phyloP scores from a whole-genome alignment of 1,284 basidiomycete genomes.

The Papiliotrema terrestris region DNA sequence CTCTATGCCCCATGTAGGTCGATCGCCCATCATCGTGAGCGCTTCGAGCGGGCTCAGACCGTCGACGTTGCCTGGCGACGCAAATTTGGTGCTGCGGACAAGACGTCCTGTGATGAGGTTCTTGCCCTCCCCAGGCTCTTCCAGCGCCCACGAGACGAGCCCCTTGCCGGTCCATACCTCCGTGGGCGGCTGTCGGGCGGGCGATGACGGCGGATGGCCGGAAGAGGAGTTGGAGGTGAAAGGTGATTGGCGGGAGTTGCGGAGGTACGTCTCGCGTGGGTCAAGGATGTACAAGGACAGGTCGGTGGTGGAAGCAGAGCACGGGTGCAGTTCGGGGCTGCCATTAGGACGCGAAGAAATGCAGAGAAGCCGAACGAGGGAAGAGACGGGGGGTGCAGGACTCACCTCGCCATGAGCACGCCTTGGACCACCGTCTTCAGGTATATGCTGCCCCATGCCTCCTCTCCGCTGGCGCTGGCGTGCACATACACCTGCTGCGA shows the following conservation, averaged over 20 bases:
- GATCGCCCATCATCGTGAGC: slow-evolving; percentile 18
- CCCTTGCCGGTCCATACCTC: slow-evolving; percentile 46
- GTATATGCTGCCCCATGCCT: slow-evolving; percentile 44
- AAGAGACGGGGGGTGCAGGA: background rate
- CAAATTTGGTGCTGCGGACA: slow-evolving; percentile 17
- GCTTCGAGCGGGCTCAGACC: slow-evolving; percentile 32
- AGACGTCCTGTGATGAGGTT: slow-evolving; percentile 44
- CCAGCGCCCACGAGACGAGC: slow-evolving; percentile 38
- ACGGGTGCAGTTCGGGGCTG: slow-evolving; percentile 43
- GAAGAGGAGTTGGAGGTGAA: slow-evolving; percentile 10
- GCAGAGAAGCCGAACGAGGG: background rate
- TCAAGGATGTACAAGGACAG: slow-evolving; percentile 44
- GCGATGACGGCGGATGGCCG: slow-evolving; percentile 5
- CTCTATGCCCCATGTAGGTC: slow-evolving; percentile 40
- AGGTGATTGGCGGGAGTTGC: slow-evolving; percentile 27
- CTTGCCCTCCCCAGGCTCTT: slow-evolving; percentile 40
- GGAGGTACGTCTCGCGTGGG: slow-evolving; percentile 42
- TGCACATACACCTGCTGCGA: slow-evolving; percentile 46
- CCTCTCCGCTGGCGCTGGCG: slow-evolving; percentile 29
- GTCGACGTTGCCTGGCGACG: slow-evolving; percentile 7
- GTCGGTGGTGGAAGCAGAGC: slow-evolving; percentile 28
- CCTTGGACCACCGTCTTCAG: slow-evolving; percentile 44
- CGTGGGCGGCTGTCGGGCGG: background rate
- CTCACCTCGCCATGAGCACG: slow-evolving; percentile 41
- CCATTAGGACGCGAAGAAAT: background rate